Base-by-base conservation (phyloP, 441 rosid genomes). In the Pelargonium exstipulatum region DNA sequence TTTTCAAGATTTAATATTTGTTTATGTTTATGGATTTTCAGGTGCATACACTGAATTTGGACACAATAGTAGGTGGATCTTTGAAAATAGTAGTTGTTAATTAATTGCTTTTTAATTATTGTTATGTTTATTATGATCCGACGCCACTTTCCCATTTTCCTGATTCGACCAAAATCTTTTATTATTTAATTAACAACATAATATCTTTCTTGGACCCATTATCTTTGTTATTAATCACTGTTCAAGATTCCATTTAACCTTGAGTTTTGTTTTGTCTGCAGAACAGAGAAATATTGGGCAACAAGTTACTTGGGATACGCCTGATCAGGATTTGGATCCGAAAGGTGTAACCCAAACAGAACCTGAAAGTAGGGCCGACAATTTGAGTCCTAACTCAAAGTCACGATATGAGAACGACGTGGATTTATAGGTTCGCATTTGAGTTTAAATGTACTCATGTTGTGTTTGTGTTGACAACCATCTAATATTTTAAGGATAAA, bases 81-180 rank as follows among this genome's bases (percentile, higher is more conserved):
- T 16, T 51, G 20, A 14, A 51, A 14, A 51, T 3, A 51, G 40
- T 51, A 51, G 18, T 14, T 51, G 58, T 51, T 51, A n/a, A n/a
- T 10, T 51, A 14, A 14, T 14, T 51, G 22, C 58, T 14, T 51
- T 40, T 49, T 14, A 16, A 0, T 4, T 4, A 49, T 49, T 49
- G 1, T 4, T 49, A 14, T 49, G 5, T 13, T 37, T 51, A 7
- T 51, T 51, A 5, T 51, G 58, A 51, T 51, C 58, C 9, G 58
- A 51, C 58, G 58, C 58, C 58, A 51, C 58, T 51, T 51, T 51
- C 58, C 58, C 58, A 14, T 51, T 51, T 51, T 51, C 20, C 1
- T 14, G 17, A 51, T 51, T 51, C 20, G 58, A 51, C 58, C 58
- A n/a, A 51, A n/a, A 51, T 51, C 58, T 51, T 14, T 0, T 51